Base-by-base conservation (phyloP, 306 rosid genomes). In the Cicer yamashitae region DNA sequence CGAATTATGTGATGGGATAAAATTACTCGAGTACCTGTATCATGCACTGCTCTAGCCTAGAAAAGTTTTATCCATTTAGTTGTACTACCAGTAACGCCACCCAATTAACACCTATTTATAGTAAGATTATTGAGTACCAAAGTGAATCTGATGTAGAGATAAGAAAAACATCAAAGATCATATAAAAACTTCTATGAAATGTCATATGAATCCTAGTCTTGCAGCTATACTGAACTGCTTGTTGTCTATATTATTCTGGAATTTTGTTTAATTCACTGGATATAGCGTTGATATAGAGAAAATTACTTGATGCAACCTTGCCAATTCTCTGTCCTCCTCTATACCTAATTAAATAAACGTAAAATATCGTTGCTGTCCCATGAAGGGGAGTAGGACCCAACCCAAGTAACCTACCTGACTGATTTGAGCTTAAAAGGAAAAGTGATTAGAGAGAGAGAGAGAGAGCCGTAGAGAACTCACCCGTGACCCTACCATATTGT, bases 31-130 rank as follows among this genome's bases (percentile, higher is more conserved):
- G 8, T 14, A 34, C 62, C 48, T 18, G 14, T 50, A 39, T 62
- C 18, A 47, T 39, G 53, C 30, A 10, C 9, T 38, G 50, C 41
- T 61, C 38, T 20, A 63, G 52, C 65, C 72, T 6, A 47, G 45
- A 75, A 64, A 51, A 63, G 65, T 54, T 40, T 66, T 75, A 50
- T 50, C 53, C 20, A 53, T 25, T 66, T 47, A 67, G 20, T 14
- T 54, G 47, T 54, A 48, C 59, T 22, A 47, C 41, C 41, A 46
- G 63, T 57, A 22, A 30, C 14, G 5, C 39, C 3, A 6, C 63
- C 40, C 14, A 18, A 65, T 9, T 46, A 5, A 22, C 59, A 47
- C 43, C 61, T 69, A 14, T 34, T 67, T 18, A 22, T 5, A 22
- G 43, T 67, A 45, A 22, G 3, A 67, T 67, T 45, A 11, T 67